Evolutionary conservation across 116 monocot species (phyloP).

Genomic region (Trichopus zeylanicus): DNA sequence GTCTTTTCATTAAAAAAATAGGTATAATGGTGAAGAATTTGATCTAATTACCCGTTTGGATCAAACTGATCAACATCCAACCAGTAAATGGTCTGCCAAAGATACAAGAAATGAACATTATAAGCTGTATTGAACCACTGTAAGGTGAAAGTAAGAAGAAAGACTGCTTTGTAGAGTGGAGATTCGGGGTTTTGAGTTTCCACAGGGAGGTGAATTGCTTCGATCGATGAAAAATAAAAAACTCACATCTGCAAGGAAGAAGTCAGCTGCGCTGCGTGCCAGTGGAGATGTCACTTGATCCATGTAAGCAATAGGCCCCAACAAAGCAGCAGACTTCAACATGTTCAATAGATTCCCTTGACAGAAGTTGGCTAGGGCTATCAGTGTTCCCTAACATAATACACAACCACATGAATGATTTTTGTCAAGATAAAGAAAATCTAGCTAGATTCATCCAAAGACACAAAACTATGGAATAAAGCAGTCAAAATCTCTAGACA

Average conservation of each 20-base stretch:
- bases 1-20: background rate
- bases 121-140: no score
- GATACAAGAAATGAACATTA: background rate
- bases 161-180: no score
- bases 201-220: background rate
- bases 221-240: background rate
- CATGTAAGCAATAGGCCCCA: conserved; percentile 50
- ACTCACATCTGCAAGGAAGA: conserved; percentile 9
- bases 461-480: no score
- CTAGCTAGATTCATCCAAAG: no score
- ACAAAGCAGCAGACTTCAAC: conserved; percentile 41
- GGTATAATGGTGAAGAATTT: background rate
- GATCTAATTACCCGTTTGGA: conserved; percentile 17
- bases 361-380: conserved; percentile 25
- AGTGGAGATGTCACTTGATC: conserved; percentile 24
- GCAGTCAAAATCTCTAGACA: no score
- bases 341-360: conserved; percentile 16
- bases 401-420: no score
- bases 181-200: no score
- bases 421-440: background rate
- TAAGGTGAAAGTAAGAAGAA: no score
- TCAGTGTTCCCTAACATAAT: conserved; percentile 33
- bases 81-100: conserved; percentile 22
- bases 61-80: conserved; percentile 21
- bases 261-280: conserved; percentile 3